Evolutionary conservation across 2,329 filamentous ascomycete genomes (phyloP).

Genomic region (Alternaria sp.): DNA sequence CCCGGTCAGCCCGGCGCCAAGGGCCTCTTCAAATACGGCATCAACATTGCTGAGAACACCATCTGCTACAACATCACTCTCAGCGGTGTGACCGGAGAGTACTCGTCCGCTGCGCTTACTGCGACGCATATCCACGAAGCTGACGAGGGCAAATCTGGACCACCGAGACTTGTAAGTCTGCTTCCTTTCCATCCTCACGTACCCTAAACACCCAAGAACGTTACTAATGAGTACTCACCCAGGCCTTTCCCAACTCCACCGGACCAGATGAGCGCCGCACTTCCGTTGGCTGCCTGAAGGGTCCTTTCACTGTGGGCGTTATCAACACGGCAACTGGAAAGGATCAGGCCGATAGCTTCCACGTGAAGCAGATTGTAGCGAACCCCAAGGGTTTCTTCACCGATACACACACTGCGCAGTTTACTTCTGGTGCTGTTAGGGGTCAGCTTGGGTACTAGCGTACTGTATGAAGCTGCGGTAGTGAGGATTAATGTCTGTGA

Average conservation of each 20-base stretch:
- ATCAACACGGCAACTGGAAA: constrained; percentile 46
- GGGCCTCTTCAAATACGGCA: constrained; percentile 62
- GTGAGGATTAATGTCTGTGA: not conserved
- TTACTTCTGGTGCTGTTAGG: constrained; percentile 61
- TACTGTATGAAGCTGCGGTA: not conserved
- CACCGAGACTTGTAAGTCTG: constrained; percentile 56
- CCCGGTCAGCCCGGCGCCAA: constrained; percentile 57
- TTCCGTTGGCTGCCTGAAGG: constrained; percentile 40
- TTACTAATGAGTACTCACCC: not conserved
- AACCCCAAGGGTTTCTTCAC: constrained; percentile 63
- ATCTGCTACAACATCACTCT: constrained; percentile 64
- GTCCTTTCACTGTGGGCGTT: constrained; percentile 41
- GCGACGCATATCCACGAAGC: constrained; percentile 66
- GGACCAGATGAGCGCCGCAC: constrained; percentile 50
- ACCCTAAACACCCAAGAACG: too few relatives aligned
- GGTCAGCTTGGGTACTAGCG: constrained; percentile 52
- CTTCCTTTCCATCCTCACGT: constrained; percentile 23
- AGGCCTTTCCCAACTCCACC: constrained; percentile 38
- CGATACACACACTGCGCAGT: constrained; percentile 62
- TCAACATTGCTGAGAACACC: constrained; percentile 58
- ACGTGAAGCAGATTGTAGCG: constrained; percentile 60
- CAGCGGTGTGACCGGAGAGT: constrained; percentile 59
- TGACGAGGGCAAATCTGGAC: constrained; percentile 57
- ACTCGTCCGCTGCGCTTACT: constrained; percentile 60
- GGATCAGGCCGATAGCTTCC: constrained; percentile 60